Evolutionary conservation across 169 alveolate species (phyloP).

Genomic region (Plasmodium cynomolgi): DNA sequence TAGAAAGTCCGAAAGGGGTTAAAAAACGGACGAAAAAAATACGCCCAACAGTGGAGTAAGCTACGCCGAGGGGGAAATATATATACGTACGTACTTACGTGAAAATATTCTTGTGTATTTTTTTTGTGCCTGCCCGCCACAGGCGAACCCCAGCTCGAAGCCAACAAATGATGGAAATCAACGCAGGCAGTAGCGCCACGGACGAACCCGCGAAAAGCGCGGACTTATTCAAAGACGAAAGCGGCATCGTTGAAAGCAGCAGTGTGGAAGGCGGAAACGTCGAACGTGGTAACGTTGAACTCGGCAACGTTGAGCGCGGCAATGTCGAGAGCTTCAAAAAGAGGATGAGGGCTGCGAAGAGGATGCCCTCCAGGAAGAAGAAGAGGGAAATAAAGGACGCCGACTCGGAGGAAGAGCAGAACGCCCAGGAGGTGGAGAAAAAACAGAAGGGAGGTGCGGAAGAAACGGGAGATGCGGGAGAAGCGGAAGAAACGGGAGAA

Average conservation of each 20-base stretch:
- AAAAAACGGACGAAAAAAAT: not conserved
- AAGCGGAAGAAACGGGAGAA: too few species aligned
- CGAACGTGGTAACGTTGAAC: not conserved
- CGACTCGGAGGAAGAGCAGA: not conserved
- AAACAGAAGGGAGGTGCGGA: not conserved
- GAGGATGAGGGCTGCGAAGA: constrained; percentile 2
- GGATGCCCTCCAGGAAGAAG: not conserved
- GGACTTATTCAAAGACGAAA: constrained; percentile 8
- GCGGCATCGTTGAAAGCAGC: not conserved
- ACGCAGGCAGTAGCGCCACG: not conserved
- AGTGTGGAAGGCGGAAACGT: not conserved
- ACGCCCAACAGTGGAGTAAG: not conserved
- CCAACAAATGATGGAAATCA: constrained; percentile 1
- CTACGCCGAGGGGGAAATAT: not conserved
- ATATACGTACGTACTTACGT: not conserved
- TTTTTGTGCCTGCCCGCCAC: not conserved
- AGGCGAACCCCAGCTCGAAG: not conserved
- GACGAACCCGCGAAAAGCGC: not conserved
- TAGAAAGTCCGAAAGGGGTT: not conserved
- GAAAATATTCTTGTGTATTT: not conserved
- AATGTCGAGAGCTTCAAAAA: constrained; percentile 14
- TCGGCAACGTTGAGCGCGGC: not conserved
- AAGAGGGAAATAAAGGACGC: constrained; percentile 29
- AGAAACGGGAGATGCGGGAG: too few species aligned
- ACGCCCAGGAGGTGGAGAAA: not conserved